A percentile compares a stretch with the other conserved stretches of the same genome.
Conservation (phyloP, 2,329 filamentous ascomycete species). For the Fusarium domesticum region DNA sequence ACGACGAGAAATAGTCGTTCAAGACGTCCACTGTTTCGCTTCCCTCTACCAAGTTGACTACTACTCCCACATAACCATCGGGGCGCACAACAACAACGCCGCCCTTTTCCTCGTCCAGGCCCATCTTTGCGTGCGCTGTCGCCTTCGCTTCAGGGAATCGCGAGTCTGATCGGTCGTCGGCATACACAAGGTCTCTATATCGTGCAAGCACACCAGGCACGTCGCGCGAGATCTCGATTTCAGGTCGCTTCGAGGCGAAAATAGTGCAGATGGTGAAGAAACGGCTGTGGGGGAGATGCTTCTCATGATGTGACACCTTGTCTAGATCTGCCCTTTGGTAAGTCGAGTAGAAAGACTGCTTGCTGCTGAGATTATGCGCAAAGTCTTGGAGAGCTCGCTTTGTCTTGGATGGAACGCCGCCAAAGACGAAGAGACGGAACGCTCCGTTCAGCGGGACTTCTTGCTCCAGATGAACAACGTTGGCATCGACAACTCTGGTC, state of each 20-base stretch:
- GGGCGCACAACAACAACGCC: conserved; percentile 82
- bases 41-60: conserved; percentile 71
- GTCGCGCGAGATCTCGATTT: conserved; percentile 70
- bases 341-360: conserved; percentile 67
- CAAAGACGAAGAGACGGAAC: conserved; percentile 83
- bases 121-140: conserved; percentile 83
- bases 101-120: conserved; percentile 68
- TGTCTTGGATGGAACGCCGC: conserved; percentile 61
- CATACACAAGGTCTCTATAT: conserved; percentile 81
- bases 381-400: conserved; percentile 67
- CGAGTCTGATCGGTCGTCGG: conserved; percentile 75
- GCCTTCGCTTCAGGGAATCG: conserved; percentile 67
- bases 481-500: conserved; percentile 82
- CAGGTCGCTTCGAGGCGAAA: conserved; percentile 63
- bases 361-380: conserved; percentile 59
- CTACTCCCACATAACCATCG: conserved; percentile 81
- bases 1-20: conserved; percentile 76
- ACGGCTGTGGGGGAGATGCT: conserved; percentile 76
- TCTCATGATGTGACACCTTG: conserved; percentile 70
- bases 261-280: conserved; percentile 80
- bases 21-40: conserved; percentile 75
- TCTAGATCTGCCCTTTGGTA: conserved; percentile 62
- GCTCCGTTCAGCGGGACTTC: conserved; percentile 85
- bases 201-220: conserved; percentile 68
- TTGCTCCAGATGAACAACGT: conserved; percentile 86